Conservation (phyloP, 1,284 basidiomycete species). For the Heterobasidion irregulare region DNA sequence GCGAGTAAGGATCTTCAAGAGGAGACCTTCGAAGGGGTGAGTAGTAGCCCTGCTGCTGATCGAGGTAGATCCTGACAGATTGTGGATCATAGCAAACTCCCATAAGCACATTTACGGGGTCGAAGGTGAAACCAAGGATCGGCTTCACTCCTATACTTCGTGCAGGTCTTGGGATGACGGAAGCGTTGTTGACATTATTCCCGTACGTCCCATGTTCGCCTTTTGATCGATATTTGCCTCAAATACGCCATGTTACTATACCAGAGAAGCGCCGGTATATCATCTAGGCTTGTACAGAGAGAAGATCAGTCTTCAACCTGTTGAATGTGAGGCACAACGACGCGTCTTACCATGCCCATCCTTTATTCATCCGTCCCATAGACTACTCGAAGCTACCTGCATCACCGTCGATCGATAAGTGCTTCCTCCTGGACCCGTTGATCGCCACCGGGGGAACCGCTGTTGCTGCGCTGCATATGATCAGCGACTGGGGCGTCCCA, state of each 20-base stretch:
- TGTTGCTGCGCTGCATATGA: conserved; percentile 77
- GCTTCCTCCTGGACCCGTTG: conserved; percentile 85
- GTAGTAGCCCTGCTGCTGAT: conserved; percentile 13
- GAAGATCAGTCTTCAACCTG: conserved; percentile 84
- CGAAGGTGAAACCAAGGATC: conserved; percentile 61
- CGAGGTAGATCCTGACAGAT: neutral
- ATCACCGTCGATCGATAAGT: conserved; percentile 69
- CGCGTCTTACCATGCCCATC: neutral
- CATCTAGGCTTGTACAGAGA: conserved; percentile 90
- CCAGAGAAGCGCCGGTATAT: conserved; percentile 73
- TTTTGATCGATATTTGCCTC: neutral
- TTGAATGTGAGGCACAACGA: conserved; percentile 62
- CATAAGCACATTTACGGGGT: conserved; percentile 58
- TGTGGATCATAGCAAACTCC: conserved; percentile 46
- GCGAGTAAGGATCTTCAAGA: conserved; percentile 60
- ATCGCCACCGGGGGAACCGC: conserved; percentile 95
- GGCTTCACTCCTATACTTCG: conserved; percentile 88
- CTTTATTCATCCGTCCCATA: conserved; percentile 18
- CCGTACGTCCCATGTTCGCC: conserved; percentile 43
- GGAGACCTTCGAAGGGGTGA: conserved; percentile 53
- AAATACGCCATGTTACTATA: neutral
- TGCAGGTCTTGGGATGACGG: conserved; percentile 92
- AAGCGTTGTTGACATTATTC: conserved; percentile 75
- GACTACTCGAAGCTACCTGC: conserved; percentile 91
- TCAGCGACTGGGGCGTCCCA: conserved; percentile 80